A percentile compares a stretch with the other conserved stretches of the same genome.
Evolutionary conservation across 2,329 filamentous ascomycete species (phyloP).

Genomic region (Decorospora gaudefroyi): DNA sequence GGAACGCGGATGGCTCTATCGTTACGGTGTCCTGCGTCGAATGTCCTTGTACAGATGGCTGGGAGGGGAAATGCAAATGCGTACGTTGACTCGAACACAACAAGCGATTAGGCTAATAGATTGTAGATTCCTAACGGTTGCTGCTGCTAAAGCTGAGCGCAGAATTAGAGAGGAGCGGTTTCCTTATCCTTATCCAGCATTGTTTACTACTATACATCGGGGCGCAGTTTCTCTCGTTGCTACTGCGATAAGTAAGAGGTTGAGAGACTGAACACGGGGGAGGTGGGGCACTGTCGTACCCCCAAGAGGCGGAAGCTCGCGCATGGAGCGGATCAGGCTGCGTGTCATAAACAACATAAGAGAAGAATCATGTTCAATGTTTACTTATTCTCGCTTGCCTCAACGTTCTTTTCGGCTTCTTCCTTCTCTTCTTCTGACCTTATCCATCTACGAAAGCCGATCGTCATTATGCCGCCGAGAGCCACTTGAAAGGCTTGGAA

Average conservation of each 20-base stretch:
- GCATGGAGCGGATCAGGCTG: not conserved
- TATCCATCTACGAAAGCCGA: conserved; percentile 51
- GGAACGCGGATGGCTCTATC: conserved; percentile 17
- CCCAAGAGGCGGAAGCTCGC: not conserved
- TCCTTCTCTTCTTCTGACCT: conserved; percentile 60
- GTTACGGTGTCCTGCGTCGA: conserved; percentile 24
- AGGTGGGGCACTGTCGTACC: too few relatives aligned
- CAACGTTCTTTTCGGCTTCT: conserved; percentile 29
- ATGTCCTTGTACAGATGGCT: conserved; percentile 35
- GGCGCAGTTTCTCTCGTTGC: not conserved
- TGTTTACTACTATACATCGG: conserved; percentile 11
- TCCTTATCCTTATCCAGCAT: conserved; percentile 5
- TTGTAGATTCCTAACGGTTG: conserved; percentile 36
- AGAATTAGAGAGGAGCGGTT: not conserved
- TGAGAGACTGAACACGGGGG: not conserved
- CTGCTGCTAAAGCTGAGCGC: conserved; percentile 26
- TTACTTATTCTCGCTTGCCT: conserved; percentile 10
- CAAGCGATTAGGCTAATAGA: not conserved
- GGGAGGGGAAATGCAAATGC: conserved; percentile 28
- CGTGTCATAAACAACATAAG: not conserved
- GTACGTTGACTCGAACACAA: conserved; percentile 19
- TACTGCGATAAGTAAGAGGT: not conserved
- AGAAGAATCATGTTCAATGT: not conserved
- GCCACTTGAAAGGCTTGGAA: conserved; percentile 56
- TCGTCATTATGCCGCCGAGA: conserved; percentile 50